A percentile compares a stretch with the other conserved stretches of the same genome.
Evolutionary conservation across 1,284 basidiomycete genomes (phyloP).

Genomic region (Apiotrichum gracile): DNA sequence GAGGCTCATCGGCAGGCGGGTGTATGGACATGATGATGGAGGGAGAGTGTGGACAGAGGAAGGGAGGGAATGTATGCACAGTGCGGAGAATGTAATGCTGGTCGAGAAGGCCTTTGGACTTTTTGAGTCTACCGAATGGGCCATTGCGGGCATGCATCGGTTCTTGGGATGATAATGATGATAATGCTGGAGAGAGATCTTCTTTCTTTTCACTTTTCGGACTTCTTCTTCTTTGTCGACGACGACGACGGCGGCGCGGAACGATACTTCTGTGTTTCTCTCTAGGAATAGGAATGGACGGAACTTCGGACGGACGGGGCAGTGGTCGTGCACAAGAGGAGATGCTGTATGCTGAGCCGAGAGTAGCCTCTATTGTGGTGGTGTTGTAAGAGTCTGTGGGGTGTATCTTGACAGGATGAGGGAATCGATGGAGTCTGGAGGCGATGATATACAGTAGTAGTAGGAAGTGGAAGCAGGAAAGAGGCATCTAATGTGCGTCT

Average conservation of each 20-base stretch:
- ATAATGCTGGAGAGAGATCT: not conserved
- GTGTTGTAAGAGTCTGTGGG: not conserved
- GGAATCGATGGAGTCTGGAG: not conserved
- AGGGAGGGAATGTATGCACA: not conserved
- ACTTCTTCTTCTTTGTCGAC: not conserved
- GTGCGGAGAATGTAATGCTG: not conserved
- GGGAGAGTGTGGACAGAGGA: not conserved
- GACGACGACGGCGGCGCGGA: no score
- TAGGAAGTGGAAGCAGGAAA: not conserved
- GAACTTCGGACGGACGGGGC: not conserved
- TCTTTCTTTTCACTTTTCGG: not conserved
- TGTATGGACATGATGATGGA: not conserved
- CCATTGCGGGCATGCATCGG: not conserved
- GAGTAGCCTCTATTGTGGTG: not conserved
- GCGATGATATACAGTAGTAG: not conserved
- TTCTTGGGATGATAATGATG: not conserved
- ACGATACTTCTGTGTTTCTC: no score
- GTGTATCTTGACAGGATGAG: not conserved
- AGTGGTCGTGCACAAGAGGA: not conserved
- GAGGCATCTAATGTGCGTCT: not conserved
- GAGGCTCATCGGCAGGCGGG: not conserved
- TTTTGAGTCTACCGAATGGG: not conserved
- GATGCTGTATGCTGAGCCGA: not conserved
- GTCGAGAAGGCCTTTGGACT: not conserved
- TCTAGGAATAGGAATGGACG: no score